phyloP scores from a whole-genome alignment of 2,329 filamentous ascomycete species.

The Thielaviopsis musarum region DNA sequence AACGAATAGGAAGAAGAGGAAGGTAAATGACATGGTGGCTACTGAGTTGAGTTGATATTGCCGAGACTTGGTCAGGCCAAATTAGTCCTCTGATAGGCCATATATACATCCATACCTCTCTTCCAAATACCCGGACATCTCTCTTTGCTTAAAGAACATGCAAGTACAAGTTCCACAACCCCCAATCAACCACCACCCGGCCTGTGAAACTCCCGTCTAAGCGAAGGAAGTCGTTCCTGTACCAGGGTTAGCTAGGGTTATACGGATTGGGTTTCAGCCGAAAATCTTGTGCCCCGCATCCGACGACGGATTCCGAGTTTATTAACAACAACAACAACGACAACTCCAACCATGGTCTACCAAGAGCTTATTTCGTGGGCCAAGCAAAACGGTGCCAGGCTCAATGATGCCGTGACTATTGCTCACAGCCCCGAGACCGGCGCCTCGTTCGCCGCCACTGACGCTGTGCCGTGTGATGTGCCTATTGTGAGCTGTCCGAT shows the following conservation, averaged over 20 bases:
- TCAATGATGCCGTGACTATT: slow-evolving; percentile 36
- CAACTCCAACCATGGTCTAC: background rate
- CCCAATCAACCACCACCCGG: background rate
- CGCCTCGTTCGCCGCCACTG: slow-evolving; percentile 35
- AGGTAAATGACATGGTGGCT: background rate
- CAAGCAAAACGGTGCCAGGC: slow-evolving; percentile 24
- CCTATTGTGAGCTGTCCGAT: slow-evolving; percentile 35
- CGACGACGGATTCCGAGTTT: background rate
- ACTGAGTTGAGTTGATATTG: background rate
- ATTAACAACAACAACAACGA: too few relatives aligned
- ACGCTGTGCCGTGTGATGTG: slow-evolving; percentile 20
- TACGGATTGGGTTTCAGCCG: background rate
- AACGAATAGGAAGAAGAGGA: background rate
- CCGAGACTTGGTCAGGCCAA: too few relatives aligned
- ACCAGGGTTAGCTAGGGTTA: background rate
- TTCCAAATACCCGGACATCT: too few relatives aligned
- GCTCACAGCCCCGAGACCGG: slow-evolving; percentile 33
- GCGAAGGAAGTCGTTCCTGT: background rate
- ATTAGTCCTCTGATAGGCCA: too few relatives aligned
- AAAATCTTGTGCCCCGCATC: background rate
- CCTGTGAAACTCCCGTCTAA: background rate
- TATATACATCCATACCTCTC: too few relatives aligned
- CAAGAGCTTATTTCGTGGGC: slow-evolving; percentile 32
- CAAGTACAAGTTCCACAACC: background rate
- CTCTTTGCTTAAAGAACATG: too few relatives aligned